Percentiles rank a stretch among this genome's conserved stretches.
Evolutionary conservation across 2,329 filamentous ascomycete genomes (phyloP).

Genomic region (Pyrenophora teres): DNA sequence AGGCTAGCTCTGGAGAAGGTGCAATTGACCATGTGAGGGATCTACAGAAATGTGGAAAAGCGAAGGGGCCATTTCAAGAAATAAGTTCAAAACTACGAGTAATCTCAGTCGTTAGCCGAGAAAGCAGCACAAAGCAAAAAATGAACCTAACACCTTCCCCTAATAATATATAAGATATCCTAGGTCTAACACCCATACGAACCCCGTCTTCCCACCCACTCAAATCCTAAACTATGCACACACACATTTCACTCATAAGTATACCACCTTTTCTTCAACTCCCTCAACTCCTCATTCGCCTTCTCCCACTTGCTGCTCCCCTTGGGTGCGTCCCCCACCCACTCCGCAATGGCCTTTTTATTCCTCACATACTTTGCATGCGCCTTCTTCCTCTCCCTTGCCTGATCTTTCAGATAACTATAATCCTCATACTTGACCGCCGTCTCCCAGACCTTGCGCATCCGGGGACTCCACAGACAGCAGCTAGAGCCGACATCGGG

Average conservation of each 20-base stretch:
- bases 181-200: no score
- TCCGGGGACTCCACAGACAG: slow-evolving; percentile 79
- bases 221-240: not conserved
- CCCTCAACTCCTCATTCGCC: slow-evolving; percentile 31
- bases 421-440: slow-evolving; percentile 71
- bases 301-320: slow-evolving; percentile 32
- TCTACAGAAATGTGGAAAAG: no score
- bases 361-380: slow-evolving; percentile 52
- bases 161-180: no score
- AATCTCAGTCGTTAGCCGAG: no score
- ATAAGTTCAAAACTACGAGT: no score
- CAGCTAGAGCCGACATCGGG: slow-evolving; percentile 58
- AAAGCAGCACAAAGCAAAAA: no score
- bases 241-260: slow-evolving; percentile 29
- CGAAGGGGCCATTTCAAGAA: no score
- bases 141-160: no score
- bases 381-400: slow-evolving; percentile 55
- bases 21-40: no score
- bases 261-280: slow-evolving; percentile 38
- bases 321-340: slow-evolving; percentile 30
- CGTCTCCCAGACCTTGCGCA: slow-evolving; percentile 73
- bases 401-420: slow-evolving; percentile 64
- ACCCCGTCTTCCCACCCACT: no score
- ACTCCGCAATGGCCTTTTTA: slow-evolving; percentile 41
- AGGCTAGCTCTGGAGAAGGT: no score